Evolutionary conservation across 768 basidiomycete species (phyloP).

Genomic region (Pulveroboletus sp.): DNA sequence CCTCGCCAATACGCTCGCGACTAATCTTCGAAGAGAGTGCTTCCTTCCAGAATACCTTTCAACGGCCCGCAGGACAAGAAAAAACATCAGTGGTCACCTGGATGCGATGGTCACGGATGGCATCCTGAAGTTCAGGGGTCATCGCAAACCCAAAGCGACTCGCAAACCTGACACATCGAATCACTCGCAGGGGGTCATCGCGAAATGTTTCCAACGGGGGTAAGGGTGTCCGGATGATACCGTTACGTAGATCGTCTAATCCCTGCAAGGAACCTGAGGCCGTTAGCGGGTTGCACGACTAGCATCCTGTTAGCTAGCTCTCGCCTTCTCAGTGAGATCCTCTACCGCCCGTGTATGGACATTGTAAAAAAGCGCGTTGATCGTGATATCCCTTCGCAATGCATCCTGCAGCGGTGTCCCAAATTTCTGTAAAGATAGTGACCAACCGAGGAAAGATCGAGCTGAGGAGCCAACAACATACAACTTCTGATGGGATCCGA

Average conservation of each 20-base stretch:
- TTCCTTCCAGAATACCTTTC: slow-evolving; percentile 34
- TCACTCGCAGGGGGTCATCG: slow-evolving; percentile 91
- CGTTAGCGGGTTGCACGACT: slow-evolving; percentile 4
- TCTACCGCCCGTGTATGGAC: slow-evolving; percentile 82
- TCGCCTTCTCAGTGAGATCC: slow-evolving; percentile 77
- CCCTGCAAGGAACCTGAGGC: slow-evolving; percentile 47
- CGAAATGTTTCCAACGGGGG: slow-evolving; percentile 82
- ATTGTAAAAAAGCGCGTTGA: slow-evolving; percentile 96
- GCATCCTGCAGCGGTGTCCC: slow-evolving; percentile 94
- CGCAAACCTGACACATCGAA: slow-evolving; percentile 88
- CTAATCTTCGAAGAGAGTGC: slow-evolving; percentile 77
- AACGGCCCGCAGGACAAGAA: background rate
- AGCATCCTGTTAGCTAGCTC: background rate
- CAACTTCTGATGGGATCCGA: slow-evolving; percentile 84
- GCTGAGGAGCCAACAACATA: slow-evolving; percentile 36
- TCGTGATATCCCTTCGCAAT: slow-evolving; percentile 84
- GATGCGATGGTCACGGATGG: slow-evolving; percentile 56
- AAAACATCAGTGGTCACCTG: slow-evolving; percentile 41
- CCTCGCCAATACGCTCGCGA: slow-evolving; percentile 87
- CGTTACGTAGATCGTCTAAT: slow-evolving; percentile 71
- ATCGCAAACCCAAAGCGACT: slow-evolving; percentile 83
- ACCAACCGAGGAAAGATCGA: background rate
- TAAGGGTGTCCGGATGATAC: slow-evolving; percentile 84
- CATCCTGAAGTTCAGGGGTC: slow-evolving; percentile 59
- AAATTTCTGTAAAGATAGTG: slow-evolving; percentile 52